Evolutionary conservation across 2,329 filamentous ascomycete genomes (phyloP).

Genomic region (Gliomastix tumulicola): DNA sequence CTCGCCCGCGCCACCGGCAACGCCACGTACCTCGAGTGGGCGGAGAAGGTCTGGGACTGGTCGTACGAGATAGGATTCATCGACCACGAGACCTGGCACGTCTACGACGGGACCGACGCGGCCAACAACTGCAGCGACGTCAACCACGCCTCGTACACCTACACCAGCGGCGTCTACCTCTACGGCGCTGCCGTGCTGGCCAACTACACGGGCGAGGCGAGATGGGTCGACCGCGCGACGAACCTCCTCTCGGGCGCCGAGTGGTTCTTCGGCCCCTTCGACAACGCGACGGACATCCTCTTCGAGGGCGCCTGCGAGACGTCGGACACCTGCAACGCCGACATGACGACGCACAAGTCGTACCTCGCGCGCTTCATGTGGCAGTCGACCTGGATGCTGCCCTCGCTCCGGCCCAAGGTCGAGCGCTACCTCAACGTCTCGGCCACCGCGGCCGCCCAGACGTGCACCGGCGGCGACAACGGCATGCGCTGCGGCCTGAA

Average conservation of each 20-base stretch:
- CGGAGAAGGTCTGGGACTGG: constrained; percentile 52
- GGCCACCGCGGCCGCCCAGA: constrained; percentile 45
- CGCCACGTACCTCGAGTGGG: constrained; percentile 47
- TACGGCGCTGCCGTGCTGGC: constrained; percentile 51
- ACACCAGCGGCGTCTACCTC: constrained; percentile 56
- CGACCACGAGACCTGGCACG: constrained; percentile 44
- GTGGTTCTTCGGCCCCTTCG: constrained; percentile 46
- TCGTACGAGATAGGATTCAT: constrained; percentile 40
- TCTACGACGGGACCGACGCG: constrained; percentile 50
- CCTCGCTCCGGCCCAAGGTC: constrained; percentile 42
- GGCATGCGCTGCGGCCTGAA: constrained; percentile 51
- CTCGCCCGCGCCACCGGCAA: constrained; percentile 56
- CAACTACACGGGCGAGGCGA: constrained; percentile 45
- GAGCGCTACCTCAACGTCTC: constrained; percentile 40
- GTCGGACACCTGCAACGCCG: constrained; percentile 47
- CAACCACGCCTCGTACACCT: constrained; percentile 47
- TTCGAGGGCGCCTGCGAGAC: constrained; percentile 61
- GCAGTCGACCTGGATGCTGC: constrained; percentile 48
- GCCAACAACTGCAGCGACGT: constrained; percentile 43
- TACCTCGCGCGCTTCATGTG: constrained; percentile 61
- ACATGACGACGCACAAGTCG: constrained; percentile 63
- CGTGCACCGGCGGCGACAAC: constrained; percentile 48
- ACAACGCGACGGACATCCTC: constrained; percentile 52
- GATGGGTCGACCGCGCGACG: constrained; percentile 47
- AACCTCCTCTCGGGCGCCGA: constrained; percentile 43